Base-by-base conservation (phyloP, 2,329 filamentous ascomycete genomes). In the Cyphellophora attinorum region DNA sequence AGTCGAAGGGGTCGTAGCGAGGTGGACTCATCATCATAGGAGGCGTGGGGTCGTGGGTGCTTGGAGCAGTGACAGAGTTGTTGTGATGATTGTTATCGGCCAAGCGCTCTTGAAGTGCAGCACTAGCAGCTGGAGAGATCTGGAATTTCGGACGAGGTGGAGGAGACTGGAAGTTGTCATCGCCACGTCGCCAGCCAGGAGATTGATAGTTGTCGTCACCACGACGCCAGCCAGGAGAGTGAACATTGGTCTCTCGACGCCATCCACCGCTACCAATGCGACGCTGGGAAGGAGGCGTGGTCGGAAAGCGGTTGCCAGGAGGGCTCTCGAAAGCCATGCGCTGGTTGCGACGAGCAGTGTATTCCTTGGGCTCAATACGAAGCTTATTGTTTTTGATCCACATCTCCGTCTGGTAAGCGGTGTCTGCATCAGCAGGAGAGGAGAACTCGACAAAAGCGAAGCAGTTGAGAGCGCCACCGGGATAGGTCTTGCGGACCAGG, bases 341-440 rank as follows among this genome's bases (percentile, higher is more conserved):
- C 10, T 32, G 34, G 21, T 28, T 28, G 8, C 44, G 46, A 25
- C 46, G 42, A 19, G 34, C 37, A n/a, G 44, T 44, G 27, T 48
- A 45, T 31, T 49, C 46, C 32, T 49, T 51, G 6, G 35, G 41
- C 30, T 51, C 48, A 11, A 49, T 35, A 12, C 46, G 46, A 15
- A 48, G 36, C 16, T 37, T 44, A 27, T 33, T 12, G 12, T 33
- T 38, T 28, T 35, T 19, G 14, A 50, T 15, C 31, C 35, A 34
- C n/a, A 43, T 34, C 12, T 48, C 43, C 11, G 35, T 27, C 11
- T 19, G 17, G n/a, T 34, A 17, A 16, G 46, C 48, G 19, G 21
- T 29, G n/a, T 47, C 37, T 13, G 45, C 48, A 25, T 46, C 40
- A n/a, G 34, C 21, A 10, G 32, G 14, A 16, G 16, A 31, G 21